A percentile compares a stretch with the other conserved stretches of the same genome.
Conservation (phyloP, 2,329 filamentous ascomycete species). For the Fusarium torreyae region DNA sequence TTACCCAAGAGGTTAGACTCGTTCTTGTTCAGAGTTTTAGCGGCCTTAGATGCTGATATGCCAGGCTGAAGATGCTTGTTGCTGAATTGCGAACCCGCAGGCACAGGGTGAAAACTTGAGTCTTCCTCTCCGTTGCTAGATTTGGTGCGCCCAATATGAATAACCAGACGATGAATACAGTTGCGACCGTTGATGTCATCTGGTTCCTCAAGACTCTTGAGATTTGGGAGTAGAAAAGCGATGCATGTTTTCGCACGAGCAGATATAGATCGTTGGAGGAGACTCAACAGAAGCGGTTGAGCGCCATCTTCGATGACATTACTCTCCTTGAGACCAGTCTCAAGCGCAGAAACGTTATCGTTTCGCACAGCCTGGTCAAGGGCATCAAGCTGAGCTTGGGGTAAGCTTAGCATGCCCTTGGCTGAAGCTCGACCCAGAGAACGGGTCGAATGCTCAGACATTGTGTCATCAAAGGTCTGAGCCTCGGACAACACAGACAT, state of each 20-base stretch:
- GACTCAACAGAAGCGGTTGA: constrained; percentile 81
- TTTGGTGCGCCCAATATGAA: constrained; percentile 88
- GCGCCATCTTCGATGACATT: constrained; percentile 62
- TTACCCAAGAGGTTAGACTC: constrained; percentile 77
- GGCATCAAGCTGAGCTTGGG: constrained; percentile 76
- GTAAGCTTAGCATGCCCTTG: constrained; percentile 80
- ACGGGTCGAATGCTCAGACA: constrained; percentile 79
- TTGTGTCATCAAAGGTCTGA: constrained; percentile 81
- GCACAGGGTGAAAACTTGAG: constrained; percentile 66
- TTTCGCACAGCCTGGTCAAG: constrained; percentile 80
- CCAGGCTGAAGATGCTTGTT: constrained; percentile 86
- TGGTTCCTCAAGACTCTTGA: constrained; percentile 83
- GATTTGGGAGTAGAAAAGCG: constrained; percentile 75
- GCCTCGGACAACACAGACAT: constrained; percentile 85
- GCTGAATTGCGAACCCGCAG: constrained; percentile 68
- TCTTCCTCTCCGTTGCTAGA: constrained; percentile 64
- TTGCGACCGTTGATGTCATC: constrained; percentile 96
- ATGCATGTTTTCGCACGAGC: constrained; percentile 79
- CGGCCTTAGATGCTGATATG: constrained; percentile 73
- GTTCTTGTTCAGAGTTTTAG: constrained; percentile 74
- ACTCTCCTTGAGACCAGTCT: constrained; percentile 70
- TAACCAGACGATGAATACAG: constrained; percentile 91
- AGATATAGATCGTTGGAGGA: constrained; percentile 83
- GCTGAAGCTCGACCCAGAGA: constrained; percentile 84
- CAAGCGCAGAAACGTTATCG: constrained; percentile 73